These are phyloP conservation scores for Medicago ruthenica DNA, from an alignment of 306 rosid genomes.

Conservation along the genomic window DNA sequence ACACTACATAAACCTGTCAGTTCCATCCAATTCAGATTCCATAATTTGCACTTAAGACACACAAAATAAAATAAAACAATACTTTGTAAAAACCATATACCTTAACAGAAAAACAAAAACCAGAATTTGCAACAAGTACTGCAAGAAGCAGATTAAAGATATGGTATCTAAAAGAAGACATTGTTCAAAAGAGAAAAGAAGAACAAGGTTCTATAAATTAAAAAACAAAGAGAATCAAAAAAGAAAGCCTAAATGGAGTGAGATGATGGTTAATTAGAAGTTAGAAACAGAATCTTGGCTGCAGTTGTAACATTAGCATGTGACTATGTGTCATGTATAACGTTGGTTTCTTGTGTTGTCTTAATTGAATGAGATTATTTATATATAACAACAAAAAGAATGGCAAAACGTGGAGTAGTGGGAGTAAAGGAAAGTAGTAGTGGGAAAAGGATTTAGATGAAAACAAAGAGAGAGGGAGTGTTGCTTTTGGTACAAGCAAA, in stretches of 20 bases:
- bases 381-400: conserved; percentile 32
- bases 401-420: conserved; percentile 46
- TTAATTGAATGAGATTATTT: conserved; percentile 18
- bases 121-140: conserved; percentile 54
- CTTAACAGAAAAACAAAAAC: conserved; percentile 60
- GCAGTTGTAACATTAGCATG: conserved; percentile 24
- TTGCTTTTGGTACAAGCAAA: conserved; percentile 46
- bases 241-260: conserved; percentile 3
- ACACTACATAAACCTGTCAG: conserved; percentile 74
- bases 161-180: conserved; percentile 48
- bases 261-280: neutral
- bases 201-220: conserved; percentile 26
- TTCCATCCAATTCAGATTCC: conserved; percentile 41
- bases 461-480: conserved; percentile 9
- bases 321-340: conserved; percentile 10
- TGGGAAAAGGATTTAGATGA: conserved; percentile 5
- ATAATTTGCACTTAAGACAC: conserved; percentile 10
- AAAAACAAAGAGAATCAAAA: neutral
- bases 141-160: conserved; percentile 53
- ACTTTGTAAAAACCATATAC: conserved; percentile 37
- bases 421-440: conserved; percentile 32
- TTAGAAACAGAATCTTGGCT: conserved; percentile 35
- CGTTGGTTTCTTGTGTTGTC: conserved; percentile 23
- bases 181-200: conserved; percentile 31
- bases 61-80: conserved; percentile 14